Percentiles rank a stretch among this genome's conserved stretches.
Conservation (phyloP, 2,329 filamentous ascomycete species). For the Lasiodiplodia hormozganensis region DNA sequence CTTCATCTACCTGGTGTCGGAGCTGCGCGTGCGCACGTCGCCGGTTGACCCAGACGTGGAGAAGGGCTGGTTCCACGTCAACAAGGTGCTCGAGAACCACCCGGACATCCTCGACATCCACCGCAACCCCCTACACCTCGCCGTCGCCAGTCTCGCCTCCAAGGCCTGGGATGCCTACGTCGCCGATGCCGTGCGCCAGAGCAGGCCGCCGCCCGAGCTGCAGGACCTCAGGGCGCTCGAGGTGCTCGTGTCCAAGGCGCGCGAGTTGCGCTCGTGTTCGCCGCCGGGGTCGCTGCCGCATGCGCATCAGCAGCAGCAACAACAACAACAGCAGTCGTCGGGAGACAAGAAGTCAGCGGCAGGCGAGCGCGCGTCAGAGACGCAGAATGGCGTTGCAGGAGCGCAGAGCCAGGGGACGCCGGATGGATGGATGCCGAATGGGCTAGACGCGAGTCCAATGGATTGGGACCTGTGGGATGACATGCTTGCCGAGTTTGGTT, state of each 20-base stretch:
- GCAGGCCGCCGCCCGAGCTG: slow-evolving; percentile 37
- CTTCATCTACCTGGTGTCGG: slow-evolving; percentile 56
- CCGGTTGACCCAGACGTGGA: slow-evolving; percentile 37
- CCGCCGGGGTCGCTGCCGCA: not conserved
- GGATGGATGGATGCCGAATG: slow-evolving; percentile 27
- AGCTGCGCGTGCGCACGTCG: slow-evolving; percentile 39
- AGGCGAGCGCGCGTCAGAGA: not conserved
- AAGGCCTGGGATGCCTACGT: slow-evolving; percentile 52
- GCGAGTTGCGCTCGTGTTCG: not conserved
- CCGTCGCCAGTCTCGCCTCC: slow-evolving; percentile 51
- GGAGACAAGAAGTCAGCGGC: not conserved
- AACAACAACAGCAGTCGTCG: not conserved
- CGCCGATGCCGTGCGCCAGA: slow-evolving; percentile 25
- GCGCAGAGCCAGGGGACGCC: not conserved
- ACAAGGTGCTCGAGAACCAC: slow-evolving; percentile 53
- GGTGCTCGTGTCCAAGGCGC: slow-evolving; percentile 1
- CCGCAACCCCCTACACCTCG: slow-evolving; percentile 50
- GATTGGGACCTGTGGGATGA: slow-evolving; percentile 41
- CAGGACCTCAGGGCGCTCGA: slow-evolving; percentile 33
- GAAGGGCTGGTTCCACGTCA: slow-evolving; percentile 55
- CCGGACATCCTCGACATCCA: slow-evolving; percentile 47
- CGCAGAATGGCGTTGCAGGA: not conserved
- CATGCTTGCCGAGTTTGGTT: slow-evolving; percentile 36
- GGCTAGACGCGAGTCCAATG: slow-evolving; percentile 36
- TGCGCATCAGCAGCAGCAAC: not conserved